phyloP scores from a whole-genome alignment of 805 yeast genomes.

The Candida fluviatilis region DNA sequence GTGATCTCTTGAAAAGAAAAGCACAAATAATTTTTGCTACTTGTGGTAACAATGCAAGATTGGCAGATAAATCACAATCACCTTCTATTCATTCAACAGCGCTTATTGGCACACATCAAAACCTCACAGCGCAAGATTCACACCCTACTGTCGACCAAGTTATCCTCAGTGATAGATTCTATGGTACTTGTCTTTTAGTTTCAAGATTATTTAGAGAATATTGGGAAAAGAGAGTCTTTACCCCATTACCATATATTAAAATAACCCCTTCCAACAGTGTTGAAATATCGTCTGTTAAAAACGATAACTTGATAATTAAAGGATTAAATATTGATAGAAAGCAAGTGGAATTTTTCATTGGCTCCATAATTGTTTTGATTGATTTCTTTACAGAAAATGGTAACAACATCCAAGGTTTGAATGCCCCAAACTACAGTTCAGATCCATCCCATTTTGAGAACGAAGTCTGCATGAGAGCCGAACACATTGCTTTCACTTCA shows the following conservation, averaged over 20 bases:
- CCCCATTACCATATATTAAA: constrained; percentile 39
- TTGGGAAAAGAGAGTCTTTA: constrained; percentile 75
- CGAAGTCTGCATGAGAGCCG: constrained; percentile 81
- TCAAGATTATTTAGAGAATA: constrained; percentile 73
- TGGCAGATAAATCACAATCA: constrained; percentile 18
- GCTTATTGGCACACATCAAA: constrained; percentile 7
- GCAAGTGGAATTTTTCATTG: constrained; percentile 64
- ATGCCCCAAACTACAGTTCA: constrained; percentile 52
- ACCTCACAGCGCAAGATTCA: constrained; percentile 13
- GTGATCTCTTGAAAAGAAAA: constrained; percentile 36
- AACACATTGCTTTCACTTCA: constrained; percentile 81
- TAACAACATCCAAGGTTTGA: constrained; percentile 55
- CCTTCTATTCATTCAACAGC: constrained; percentile 4
- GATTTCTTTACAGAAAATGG: constrained; percentile 69
- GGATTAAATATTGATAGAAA: constrained; percentile 43
- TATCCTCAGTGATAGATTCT: constrained; percentile 86
- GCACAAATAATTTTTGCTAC: constrained; percentile 50
- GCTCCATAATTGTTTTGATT: constrained; percentile 64
- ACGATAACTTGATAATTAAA: constrained; percentile 40
- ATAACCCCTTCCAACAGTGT: constrained; percentile 32
- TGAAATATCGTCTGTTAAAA: constrained; percentile 36
- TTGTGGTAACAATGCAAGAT: constrained; percentile 50
- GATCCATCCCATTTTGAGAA: constrained; percentile 47
- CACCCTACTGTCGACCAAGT: constrained; percentile 62
- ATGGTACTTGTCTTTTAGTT: constrained; percentile 76